phyloP scores from a whole-genome alignment of 2,329 filamentous ascomycete genomes.

The Microcyclosporella mali region DNA sequence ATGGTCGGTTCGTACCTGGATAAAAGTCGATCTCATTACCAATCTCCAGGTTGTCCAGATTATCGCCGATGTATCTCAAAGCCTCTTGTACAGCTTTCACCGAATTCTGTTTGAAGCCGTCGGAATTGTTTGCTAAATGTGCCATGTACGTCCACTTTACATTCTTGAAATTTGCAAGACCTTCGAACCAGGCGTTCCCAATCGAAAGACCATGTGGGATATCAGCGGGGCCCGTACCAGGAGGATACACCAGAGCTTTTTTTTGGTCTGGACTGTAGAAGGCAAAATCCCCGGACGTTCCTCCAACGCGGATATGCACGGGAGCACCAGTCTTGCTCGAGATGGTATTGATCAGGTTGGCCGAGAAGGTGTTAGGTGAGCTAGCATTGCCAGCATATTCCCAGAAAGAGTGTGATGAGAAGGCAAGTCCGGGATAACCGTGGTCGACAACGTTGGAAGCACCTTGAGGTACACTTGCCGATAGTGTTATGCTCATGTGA shows the following conservation, averaged over 20 bases:
- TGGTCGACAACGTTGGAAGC: constrained; percentile 4
- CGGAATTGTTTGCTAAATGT: constrained; percentile 6
- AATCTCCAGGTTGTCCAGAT: constrained; percentile 10
- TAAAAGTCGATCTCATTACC: constrained; percentile 12
- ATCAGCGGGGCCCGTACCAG: constrained; percentile 1
- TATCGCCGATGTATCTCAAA: constrained; percentile 7
- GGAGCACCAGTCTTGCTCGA: constrained; percentile 3
- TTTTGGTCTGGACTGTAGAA: constrained; percentile 5
- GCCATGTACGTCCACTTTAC: constrained; percentile 12
- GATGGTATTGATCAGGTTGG: constrained; percentile 8
- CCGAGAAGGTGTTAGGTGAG: constrained; percentile 9
- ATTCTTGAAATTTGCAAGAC: constrained; percentile 5
- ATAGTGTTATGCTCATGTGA: neutral
- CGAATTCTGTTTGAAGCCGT: constrained; percentile 3
- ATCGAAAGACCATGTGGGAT: constrained; percentile 8
- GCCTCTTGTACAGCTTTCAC: constrained; percentile 5
- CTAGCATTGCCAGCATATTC: constrained; percentile 10
- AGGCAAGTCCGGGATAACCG: constrained; percentile 4
- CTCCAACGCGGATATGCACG: constrained; percentile 10
- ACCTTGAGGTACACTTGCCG: neutral
- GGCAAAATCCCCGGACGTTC: constrained; percentile 10
- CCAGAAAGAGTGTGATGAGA: constrained; percentile 9
- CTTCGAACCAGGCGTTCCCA: constrained; percentile 10
- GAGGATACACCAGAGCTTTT: constrained; percentile 1
- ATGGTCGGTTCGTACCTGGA: constrained; percentile 2